phyloP scores from a whole-genome alignment of 2,329 filamentous ascomycete species.

The Diaporthe nobilis region DNA sequence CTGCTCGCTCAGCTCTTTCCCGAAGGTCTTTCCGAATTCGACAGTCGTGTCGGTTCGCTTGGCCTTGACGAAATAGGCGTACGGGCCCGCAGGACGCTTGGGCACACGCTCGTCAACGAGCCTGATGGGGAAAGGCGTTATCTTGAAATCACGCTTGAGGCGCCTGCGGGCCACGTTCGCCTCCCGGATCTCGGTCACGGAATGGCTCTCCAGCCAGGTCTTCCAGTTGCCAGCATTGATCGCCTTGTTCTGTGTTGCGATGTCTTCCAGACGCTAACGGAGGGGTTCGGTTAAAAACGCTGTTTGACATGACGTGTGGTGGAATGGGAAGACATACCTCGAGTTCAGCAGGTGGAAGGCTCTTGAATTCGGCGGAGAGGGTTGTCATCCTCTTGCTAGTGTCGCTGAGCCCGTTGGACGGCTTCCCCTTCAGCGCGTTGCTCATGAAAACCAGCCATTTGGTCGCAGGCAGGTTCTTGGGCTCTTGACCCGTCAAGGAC shows the following conservation, averaged over 20 bases:
- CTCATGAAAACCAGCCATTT: conserved; percentile 57
- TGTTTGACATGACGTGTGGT: neutral
- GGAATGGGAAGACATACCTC: conserved; percentile 56
- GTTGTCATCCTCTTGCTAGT: conserved; percentile 45
- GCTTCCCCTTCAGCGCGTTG: conserved; percentile 49
- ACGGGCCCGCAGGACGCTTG: conserved; percentile 54
- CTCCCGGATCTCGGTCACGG: conserved; percentile 55
- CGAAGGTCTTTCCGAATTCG: no score
- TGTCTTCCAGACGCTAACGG: conserved; percentile 54
- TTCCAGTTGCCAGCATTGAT: conserved; percentile 57
- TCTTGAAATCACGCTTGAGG: conserved; percentile 55
- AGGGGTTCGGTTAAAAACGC: neutral
- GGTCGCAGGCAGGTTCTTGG: conserved; percentile 50
- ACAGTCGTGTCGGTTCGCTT: conserved; percentile 47
- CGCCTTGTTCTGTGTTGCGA: conserved; percentile 56
- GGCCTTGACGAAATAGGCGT: conserved; percentile 54
- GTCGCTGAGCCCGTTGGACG: neutral
- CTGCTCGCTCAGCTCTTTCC: conserved; percentile 48
- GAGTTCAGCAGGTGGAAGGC: conserved; percentile 56
- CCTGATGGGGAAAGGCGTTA: conserved; percentile 41
- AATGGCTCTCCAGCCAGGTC: conserved; percentile 63
- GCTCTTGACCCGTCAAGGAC: conserved; percentile 57
- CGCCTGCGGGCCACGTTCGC: conserved; percentile 64
- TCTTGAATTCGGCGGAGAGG: conserved; percentile 54
- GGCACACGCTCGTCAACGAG: conserved; percentile 66